phyloP scores from a whole-genome alignment of 768 basidiomycete genomes.

The Pleurotus citrinopileatus region DNA sequence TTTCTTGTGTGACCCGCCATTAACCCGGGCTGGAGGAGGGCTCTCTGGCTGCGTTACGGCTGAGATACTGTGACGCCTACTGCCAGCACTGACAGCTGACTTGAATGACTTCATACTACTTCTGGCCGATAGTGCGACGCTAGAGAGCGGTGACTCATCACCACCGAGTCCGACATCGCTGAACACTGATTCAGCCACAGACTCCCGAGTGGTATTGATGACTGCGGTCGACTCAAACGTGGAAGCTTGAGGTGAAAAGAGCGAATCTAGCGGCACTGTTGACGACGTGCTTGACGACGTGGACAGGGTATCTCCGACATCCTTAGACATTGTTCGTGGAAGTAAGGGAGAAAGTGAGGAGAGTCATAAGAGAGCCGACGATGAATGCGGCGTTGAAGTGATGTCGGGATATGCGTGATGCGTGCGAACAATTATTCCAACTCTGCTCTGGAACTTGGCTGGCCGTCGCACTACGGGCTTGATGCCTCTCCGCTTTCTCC shows the following conservation, averaged over 20 bases:
- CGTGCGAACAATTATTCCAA: slow-evolving; percentile 4
- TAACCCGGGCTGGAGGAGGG: slow-evolving; percentile 4
- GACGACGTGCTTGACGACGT: not conserved
- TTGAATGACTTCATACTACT: slow-evolving; percentile 12
- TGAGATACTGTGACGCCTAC: slow-evolving; percentile 9
- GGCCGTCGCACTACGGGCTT: not conserved
- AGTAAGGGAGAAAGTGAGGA: not conserved
- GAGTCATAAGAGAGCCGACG: not conserved
- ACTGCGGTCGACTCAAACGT: slow-evolving; percentile 22
- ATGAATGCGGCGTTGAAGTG: not conserved
- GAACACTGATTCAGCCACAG: slow-evolving; percentile 57
- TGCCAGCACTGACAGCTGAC: slow-evolving; percentile 9
- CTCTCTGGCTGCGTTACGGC: not conserved
- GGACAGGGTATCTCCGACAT: not conserved
- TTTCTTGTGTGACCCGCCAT: slow-evolving; percentile 49
- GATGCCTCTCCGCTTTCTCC: slow-evolving; percentile 7
- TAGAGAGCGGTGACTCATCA: slow-evolving; percentile 35
- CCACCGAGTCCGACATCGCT: slow-evolving; percentile 60
- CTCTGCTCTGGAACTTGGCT: not conserved
- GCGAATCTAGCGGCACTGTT: slow-evolving; percentile 34
- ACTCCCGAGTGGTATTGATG: slow-evolving; percentile 29
- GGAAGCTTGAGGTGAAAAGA: slow-evolving; percentile 47
- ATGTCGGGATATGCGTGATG: not conserved
- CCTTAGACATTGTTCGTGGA: slow-evolving; percentile 2
- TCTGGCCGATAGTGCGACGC: slow-evolving; percentile 30